These are phyloP conservation scores for Vinca major DNA, from an alignment of 305 asterid species.

Conservation along the genomic window DNA sequence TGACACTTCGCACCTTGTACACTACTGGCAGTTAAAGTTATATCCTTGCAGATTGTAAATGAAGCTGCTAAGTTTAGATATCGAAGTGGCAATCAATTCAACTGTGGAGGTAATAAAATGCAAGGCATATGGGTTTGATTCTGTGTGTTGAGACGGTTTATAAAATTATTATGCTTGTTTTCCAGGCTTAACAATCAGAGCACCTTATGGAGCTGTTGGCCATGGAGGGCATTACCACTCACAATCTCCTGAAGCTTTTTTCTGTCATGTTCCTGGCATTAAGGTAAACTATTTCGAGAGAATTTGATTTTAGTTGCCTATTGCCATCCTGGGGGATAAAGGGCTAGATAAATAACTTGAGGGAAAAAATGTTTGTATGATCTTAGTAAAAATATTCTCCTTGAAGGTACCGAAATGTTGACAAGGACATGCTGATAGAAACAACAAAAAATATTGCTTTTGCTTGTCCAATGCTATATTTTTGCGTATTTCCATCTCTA, in stretches of 20 bases:
- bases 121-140: not conserved
- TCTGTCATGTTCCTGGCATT: slow-evolving; percentile 97
- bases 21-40: slow-evolving; percentile 12
- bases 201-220: slow-evolving; percentile 99
- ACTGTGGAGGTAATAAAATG: slow-evolving; percentile 74
- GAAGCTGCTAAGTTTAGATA: slow-evolving; percentile 97
- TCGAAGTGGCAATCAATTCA: slow-evolving; percentile 91
- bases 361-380: not conserved
- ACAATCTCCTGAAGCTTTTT: slow-evolving; percentile 96
- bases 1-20: not conserved
- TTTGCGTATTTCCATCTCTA: not conserved
- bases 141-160: not conserved
- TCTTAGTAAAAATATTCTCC: not conserved
- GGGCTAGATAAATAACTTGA: not conserved
- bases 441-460: not conserved
- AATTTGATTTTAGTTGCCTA: not conserved
- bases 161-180: slow-evolving; percentile 3
- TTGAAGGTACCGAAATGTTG: not conserved
- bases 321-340: not conserved
- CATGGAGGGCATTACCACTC: slow-evolving; percentile 99
- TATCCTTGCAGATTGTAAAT: slow-evolving; percentile 57
- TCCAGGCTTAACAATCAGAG: slow-evolving; percentile 82
- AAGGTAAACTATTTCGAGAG: slow-evolving; percentile 38
- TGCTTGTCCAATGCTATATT: not conserved
- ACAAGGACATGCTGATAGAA: not conserved